These are phyloP conservation scores for Aphanomyces euteiches DNA, from an alignment of 352 stramenopile genomes.

Conservation along the genomic window DNA sequence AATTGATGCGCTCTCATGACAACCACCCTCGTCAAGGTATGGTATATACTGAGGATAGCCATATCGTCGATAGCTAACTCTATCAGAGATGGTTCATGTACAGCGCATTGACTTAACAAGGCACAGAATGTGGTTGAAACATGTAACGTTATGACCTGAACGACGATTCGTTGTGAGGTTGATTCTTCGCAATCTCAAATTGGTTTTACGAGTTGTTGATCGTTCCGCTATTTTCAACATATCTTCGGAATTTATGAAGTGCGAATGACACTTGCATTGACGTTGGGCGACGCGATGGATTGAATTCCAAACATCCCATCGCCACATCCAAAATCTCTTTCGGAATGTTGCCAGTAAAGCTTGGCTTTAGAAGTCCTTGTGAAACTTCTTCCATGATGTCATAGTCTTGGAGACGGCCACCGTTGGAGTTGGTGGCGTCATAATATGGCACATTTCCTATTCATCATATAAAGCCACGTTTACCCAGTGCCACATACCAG, in stretches of 20 bases:
- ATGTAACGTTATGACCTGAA: too few relatives aligned
- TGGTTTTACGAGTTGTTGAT: background rate
- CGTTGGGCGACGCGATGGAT: slow-evolving; percentile 56
- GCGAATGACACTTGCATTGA: slow-evolving; percentile 71
- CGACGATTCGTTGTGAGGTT: too few relatives aligned
- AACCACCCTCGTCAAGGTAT: too few relatives aligned
- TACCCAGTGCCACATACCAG: slow-evolving; percentile 1
- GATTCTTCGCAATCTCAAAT: too few relatives aligned
- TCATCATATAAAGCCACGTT: background rate
- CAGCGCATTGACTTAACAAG: too few relatives aligned
- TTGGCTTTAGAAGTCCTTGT: slow-evolving; percentile 58
- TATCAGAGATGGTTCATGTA: too few relatives aligned
- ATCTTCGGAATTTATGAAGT: slow-evolving; percentile 59
- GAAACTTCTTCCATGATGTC: slow-evolving; percentile 63
- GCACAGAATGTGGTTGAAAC: too few relatives aligned
- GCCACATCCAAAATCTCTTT: slow-evolving; percentile 53
- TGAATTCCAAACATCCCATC: slow-evolving; percentile 55
- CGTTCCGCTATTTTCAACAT: slow-evolving; percentile 4
- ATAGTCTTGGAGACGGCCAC: slow-evolving; percentile 5
- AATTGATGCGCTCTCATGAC: too few relatives aligned
- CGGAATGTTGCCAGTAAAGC: slow-evolving; percentile 46
- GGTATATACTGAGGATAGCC: too few relatives aligned
- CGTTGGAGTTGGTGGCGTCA: slow-evolving; percentile 19
- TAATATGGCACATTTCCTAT: slow-evolving; percentile 12
- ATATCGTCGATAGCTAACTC: too few relatives aligned